Evolutionary conservation across 805 yeast genomes (phyloP).

Genomic region (Saccharomycopsis fodiens): DNA sequence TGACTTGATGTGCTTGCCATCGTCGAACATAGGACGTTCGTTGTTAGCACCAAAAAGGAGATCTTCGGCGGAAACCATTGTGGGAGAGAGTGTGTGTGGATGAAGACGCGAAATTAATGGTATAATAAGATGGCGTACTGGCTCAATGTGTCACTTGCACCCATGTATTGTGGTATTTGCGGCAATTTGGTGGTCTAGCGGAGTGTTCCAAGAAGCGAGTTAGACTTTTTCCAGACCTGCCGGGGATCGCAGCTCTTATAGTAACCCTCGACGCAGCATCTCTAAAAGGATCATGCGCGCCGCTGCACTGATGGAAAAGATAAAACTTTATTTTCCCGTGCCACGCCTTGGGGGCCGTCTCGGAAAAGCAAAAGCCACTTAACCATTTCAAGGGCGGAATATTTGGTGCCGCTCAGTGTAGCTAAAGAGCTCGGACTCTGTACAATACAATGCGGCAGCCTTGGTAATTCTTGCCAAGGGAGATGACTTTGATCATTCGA

Average conservation of each 20-base stretch:
- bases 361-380: too few species aligned
- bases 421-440: too few species aligned
- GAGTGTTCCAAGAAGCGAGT: too few species aligned
- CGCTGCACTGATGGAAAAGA: slow-evolving; percentile 9
- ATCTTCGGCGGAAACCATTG: slow-evolving; percentile 11
- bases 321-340: background rate
- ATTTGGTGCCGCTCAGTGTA: too few species aligned
- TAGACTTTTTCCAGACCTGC: too few species aligned
- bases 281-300: background rate
- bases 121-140: background rate
- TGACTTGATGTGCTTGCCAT: slow-evolving; percentile 17
- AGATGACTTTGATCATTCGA: too few species aligned
- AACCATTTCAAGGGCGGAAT: too few species aligned
- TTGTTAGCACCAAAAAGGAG: slow-evolving; percentile 14
- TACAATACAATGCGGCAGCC: too few species aligned
- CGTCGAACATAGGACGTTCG: slow-evolving; percentile 16
- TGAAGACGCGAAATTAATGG: background rate
- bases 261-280: background rate
- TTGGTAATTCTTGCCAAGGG: too few species aligned
- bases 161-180: background rate
- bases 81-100: background rate
- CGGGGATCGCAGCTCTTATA: background rate
- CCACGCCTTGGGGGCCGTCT: background rate
- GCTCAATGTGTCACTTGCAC: background rate
- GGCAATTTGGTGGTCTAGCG: too few species aligned